Evolutionary conservation across 2,329 filamentous ascomycete genomes (phyloP).

Genomic region (Penicillium sp.): DNA sequence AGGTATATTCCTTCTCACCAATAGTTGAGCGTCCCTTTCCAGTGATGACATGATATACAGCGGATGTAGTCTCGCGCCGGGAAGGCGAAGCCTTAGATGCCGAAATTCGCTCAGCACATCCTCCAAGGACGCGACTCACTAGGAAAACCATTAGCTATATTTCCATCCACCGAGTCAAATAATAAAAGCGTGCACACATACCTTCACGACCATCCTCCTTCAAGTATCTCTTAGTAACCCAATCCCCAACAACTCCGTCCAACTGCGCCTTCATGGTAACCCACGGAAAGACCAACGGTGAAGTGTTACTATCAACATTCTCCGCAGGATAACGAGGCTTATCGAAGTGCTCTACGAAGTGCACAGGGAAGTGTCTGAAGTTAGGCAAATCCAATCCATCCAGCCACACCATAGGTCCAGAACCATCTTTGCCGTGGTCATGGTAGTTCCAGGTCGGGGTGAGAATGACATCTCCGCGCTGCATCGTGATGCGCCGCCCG

Average conservation of each 20-base stretch:
- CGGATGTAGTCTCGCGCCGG: constrained; percentile 53
- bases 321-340: constrained; percentile 52
- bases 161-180: not conserved
- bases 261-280: constrained; percentile 45
- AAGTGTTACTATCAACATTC: constrained; percentile 43
- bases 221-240: constrained; percentile 36
- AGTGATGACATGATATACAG: constrained; percentile 55
- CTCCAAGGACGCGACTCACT: constrained; percentile 53
- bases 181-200: constrained; percentile 11
- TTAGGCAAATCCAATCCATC: constrained; percentile 57
- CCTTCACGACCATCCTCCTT: constrained; percentile 38
- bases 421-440: constrained; percentile 60
- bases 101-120: constrained; percentile 48
- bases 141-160: constrained; percentile 5
- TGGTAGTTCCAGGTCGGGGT: constrained; percentile 62
- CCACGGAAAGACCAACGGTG: constrained; percentile 53
- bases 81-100: constrained; percentile 38
- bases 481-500: constrained; percentile 53
- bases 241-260: constrained; percentile 35
- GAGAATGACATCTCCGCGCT: constrained; percentile 56
- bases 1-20: constrained; percentile 39
- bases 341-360: constrained; percentile 56
- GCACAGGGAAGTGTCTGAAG: constrained; percentile 53
- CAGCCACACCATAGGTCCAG: constrained; percentile 57
- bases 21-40: constrained; percentile 48